Evolutionary conservation across 306 rosid species (phyloP), one percentile per base, ranked within the genome.

Genomic region (Sechiopsis laciniata): DNA sequence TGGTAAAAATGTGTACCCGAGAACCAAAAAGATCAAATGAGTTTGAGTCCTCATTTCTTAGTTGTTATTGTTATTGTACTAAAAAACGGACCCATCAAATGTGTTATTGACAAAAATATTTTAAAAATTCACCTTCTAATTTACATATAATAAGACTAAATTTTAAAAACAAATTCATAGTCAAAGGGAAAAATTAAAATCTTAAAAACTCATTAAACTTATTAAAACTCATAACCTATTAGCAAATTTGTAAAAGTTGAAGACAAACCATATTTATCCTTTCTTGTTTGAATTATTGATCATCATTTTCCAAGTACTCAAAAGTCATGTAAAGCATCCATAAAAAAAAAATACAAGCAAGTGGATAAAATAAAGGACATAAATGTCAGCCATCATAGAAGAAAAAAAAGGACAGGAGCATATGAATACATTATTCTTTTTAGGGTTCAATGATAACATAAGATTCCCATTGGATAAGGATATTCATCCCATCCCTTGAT

Each of bases 381-480:
- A 57, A 21, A 57, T 57, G 63, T 10, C 63, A 57, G 63, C 35
- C 63, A 58, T 58, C 35, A 21, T 9, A 57, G 62, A 57, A 6
- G 61, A 56, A 56, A 12, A 58, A 53, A 63, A n/a, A 37, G 70
- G 70, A 17, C 9, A 64, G 0, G 6, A 50, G 70, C 4, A 35
- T 16, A 14, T 1, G 7, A 15, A 61, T 29, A 5, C 48, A 4
- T 37, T 64, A 37, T 64, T 66, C 55, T 5, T 40, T 20, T 32
- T 17, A 15, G 71, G 26, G 4, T 66, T 66, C 10, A 45, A 66
- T 20, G 11, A 66, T 61, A 29, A 14, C 73, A 48, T 68, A 46
- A 53, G 73, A 68, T 68, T 45, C 73, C 57, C 6, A 68, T 20
- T 68, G 73, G 73, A 68, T 68, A 68, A 68, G 73, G 55, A 67